These are phyloP conservation scores for Ophioceras dolichostomum DNA, from an alignment of 2,329 filamentous ascomycete species.

Conservation along the genomic window DNA sequence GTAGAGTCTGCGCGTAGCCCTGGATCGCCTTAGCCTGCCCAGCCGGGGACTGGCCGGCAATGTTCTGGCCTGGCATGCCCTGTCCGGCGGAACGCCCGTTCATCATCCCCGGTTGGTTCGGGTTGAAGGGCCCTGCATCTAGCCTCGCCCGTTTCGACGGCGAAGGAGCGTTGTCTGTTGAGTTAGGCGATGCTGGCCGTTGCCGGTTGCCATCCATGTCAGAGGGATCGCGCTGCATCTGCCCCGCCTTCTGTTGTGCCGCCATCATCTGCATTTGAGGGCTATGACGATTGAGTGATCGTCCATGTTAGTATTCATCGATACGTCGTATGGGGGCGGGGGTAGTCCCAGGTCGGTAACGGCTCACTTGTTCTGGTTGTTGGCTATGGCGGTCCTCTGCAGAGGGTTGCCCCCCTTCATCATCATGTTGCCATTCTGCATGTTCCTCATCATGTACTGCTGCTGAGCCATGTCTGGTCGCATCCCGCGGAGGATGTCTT, in stretches of 20 bases:
- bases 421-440: slow-evolving; percentile 48
- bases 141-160: slow-evolving; percentile 83
- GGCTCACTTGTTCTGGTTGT: slow-evolving; percentile 60
- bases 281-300: no score
- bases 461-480: slow-evolving; percentile 45
- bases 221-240: slow-evolving; percentile 82
- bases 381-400: slow-evolving; percentile 65
- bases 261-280: slow-evolving; percentile 62
- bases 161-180: slow-evolving; percentile 79
- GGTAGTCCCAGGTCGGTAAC: no score
- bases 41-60: slow-evolving; percentile 38
- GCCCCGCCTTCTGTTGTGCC: slow-evolving; percentile 51
- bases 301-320: no score
- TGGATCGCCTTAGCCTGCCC: slow-evolving; percentile 75
- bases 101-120: slow-evolving; percentile 58
- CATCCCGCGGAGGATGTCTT: slow-evolving; percentile 64
- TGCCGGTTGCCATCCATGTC: slow-evolving; percentile 76
- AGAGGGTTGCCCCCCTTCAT: slow-evolving; percentile 52
- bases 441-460: slow-evolving; percentile 54
- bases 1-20: slow-evolving; percentile 74
- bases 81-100: slow-evolving; percentile 58
- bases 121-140: slow-evolving; percentile 62
- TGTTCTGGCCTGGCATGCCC: slow-evolving; percentile 57
- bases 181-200: slow-evolving; percentile 69
- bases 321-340: no score